These are phyloP conservation scores for Taiwanofungus camphoratus DNA, from an alignment of 1,284 basidiomycete genomes.

Conservation along the genomic window DNA sequence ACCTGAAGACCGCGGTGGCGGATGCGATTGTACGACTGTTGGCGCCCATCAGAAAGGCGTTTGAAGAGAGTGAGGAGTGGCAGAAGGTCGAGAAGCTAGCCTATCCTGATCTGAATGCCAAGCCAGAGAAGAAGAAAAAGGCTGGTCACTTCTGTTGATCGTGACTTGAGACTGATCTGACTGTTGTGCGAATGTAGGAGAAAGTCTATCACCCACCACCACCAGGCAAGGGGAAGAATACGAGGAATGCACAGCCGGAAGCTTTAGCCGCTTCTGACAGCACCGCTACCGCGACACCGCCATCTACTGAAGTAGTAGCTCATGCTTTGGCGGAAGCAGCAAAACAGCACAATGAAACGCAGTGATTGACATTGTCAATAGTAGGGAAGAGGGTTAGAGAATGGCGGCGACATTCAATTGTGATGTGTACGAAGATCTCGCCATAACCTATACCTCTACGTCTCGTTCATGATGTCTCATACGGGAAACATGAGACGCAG, in stretches of 20 bases:
- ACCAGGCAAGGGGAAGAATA: slow-evolving; percentile 66
- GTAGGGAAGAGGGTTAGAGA: not conserved
- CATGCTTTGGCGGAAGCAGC: slow-evolving; percentile 15
- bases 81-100: slow-evolving; percentile 73
- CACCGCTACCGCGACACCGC: slow-evolving; percentile 5
- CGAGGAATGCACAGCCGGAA: slow-evolving; percentile 25
- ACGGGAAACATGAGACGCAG: no score
- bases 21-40: slow-evolving; percentile 77
- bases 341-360: slow-evolving; percentile 11
- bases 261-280: slow-evolving; percentile 9
- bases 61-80: slow-evolving; percentile 78
- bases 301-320: slow-evolving; percentile 6
- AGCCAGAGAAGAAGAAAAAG: slow-evolving; percentile 61
- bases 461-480: no score
- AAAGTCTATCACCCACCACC: slow-evolving; percentile 78
- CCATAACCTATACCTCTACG: no score
- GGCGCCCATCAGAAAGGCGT: slow-evolving; percentile 77
- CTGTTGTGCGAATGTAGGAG: slow-evolving; percentile 35
- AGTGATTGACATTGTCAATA: no score
- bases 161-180: not conserved
- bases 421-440: no score
- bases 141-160: slow-evolving; percentile 32
- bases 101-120: slow-evolving; percentile 76
- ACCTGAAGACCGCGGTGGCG: slow-evolving; percentile 83
- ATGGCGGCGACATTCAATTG: not conserved